Conservation (phyloP, 768 basidiomycete species). For the Termitomyces sp. region DNA sequence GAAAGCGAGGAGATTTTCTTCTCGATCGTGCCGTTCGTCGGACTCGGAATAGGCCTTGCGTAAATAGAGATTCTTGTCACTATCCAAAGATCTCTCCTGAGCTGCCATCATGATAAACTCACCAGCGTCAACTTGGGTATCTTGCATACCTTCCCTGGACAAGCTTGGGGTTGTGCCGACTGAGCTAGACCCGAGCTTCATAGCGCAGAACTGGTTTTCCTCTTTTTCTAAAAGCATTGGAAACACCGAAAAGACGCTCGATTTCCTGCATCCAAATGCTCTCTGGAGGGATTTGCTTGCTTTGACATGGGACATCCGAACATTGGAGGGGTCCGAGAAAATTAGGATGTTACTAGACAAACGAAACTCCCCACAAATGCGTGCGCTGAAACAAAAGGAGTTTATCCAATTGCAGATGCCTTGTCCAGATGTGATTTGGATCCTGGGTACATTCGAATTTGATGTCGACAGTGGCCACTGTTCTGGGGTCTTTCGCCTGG, state of each 20-base stretch:
- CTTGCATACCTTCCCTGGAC: neutral
- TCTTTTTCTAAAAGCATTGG: neutral
- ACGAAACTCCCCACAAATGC: neutral
- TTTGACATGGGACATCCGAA: neutral
- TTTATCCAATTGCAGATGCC: neutral
- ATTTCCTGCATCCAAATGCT: neutral
- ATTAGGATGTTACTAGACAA: neutral
- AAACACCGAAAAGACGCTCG: neutral
- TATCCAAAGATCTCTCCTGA: too few relatives aligned
- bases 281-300: neutral
- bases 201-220: neutral
- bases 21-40: too few relatives aligned
- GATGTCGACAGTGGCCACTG: neutral
- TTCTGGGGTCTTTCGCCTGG: neutral
- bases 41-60: too few relatives aligned
- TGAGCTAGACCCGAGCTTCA: neutral
- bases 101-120: neutral
- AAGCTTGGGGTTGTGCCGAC: neutral
- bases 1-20: too few relatives aligned
- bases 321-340: neutral
- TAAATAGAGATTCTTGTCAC: too few relatives aligned
- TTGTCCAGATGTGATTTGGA: neutral
- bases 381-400: neutral
- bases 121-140: neutral
- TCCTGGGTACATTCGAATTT: neutral